Conservation (phyloP, 2,329 filamentous ascomycete genomes). For the Diplodia intermedia region DNA sequence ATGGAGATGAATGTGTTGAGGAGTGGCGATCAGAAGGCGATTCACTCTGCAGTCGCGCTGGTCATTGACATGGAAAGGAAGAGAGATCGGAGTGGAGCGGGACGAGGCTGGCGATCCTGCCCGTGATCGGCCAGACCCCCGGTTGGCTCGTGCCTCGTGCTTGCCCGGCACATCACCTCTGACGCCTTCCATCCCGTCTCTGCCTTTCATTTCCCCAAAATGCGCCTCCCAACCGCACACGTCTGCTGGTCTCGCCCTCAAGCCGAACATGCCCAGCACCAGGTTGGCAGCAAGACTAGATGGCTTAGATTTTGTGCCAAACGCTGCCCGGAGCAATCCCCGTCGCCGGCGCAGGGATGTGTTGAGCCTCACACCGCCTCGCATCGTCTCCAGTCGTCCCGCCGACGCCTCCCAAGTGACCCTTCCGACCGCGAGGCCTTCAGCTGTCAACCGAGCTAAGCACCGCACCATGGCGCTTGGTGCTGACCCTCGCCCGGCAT, state of each 20-base stretch:
- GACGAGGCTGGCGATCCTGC: too few species aligned
- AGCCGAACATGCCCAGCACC: background rate
- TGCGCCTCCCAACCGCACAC: background rate
- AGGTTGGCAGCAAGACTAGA: background rate
- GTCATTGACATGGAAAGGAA: background rate
- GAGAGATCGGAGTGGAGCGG: too few species aligned
- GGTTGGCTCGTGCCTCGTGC: background rate
- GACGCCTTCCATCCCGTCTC: background rate
- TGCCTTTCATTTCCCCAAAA: background rate
- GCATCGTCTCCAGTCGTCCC: background rate
- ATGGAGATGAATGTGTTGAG: background rate
- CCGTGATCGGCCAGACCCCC: background rate
- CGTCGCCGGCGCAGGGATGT: background rate
- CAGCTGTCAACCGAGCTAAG: background rate
- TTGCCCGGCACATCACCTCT: background rate
- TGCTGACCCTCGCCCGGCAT: background rate
- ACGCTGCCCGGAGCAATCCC: background rate
- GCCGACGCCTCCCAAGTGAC: background rate
- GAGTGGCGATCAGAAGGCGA: background rate
- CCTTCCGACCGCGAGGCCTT: background rate
- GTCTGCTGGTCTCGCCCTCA: background rate
- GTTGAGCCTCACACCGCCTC: slow-evolving; percentile 3
- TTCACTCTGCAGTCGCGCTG: background rate
- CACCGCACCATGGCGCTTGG: background rate
- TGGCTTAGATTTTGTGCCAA: background rate